Conservation (phyloP, 1,284 basidiomycete species). For the Irpex sp. region DNA sequence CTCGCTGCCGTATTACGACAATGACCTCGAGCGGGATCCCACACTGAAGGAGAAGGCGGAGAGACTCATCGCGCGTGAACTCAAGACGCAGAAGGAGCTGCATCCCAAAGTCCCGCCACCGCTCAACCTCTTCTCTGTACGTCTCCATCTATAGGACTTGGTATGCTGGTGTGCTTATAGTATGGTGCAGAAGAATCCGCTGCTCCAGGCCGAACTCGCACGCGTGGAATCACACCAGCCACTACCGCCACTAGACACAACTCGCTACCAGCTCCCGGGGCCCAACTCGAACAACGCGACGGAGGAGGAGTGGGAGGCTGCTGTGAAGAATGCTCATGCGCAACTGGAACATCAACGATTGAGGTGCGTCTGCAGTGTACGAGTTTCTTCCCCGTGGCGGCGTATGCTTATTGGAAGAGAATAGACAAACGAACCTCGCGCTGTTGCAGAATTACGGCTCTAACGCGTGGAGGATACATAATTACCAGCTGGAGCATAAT, state of each 20-base stretch:
- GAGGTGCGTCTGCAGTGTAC: constrained; percentile 46
- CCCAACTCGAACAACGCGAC: constrained; percentile 63
- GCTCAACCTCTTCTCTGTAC: constrained; percentile 65
- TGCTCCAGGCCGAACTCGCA: constrained; percentile 70
- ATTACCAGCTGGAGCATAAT: constrained; percentile 81
- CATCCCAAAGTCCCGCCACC: constrained; percentile 73
- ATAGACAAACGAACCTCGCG: constrained; percentile 80
- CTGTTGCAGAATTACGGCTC: constrained; percentile 85
- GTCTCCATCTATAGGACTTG: constrained; percentile 22
- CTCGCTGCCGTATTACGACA: constrained; percentile 93
- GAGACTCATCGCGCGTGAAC: constrained; percentile 65
- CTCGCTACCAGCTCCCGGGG: constrained; percentile 77
- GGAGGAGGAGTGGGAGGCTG: constrained; percentile 76
- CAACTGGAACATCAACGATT: constrained; percentile 90
- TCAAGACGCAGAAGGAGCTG: constrained; percentile 29
- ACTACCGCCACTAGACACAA: constrained; percentile 72
- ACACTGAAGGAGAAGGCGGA: constrained; percentile 71
- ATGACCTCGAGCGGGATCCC: constrained; percentile 81
- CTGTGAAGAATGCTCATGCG: constrained; percentile 77
- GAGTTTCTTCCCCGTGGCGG: too few species aligned
- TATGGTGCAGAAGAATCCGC: constrained; percentile 49
- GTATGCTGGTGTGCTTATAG: neutral
- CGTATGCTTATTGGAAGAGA: too few species aligned
- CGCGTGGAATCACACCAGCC: constrained; percentile 71
- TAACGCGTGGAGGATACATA: constrained; percentile 90